phyloP scores from a whole-genome alignment of 495 filamentous ascomycete genomes.

The Hypoxylon perforatum region DNA sequence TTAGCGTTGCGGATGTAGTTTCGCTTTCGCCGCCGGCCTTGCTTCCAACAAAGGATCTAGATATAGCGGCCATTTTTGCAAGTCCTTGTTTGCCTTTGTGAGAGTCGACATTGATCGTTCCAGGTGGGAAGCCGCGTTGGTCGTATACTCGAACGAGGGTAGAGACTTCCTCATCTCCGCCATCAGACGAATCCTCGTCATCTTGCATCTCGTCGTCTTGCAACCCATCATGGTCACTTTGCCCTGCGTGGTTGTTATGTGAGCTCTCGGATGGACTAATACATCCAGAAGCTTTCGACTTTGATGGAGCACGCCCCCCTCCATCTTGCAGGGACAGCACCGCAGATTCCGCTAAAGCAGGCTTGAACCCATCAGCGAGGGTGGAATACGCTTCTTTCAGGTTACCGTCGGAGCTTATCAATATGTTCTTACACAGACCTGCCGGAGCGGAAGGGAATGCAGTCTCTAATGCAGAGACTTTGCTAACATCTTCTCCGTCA shows the following conservation, averaged over 20 bases:
- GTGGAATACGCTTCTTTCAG: slow-evolving; percentile 27
- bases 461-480: slow-evolving; percentile 46
- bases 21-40: slow-evolving; percentile 45
- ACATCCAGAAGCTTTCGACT: neutral
- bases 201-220: slow-evolving; percentile 7
- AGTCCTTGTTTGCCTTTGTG: slow-evolving; percentile 56
- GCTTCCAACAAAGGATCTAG: slow-evolving; percentile 31
- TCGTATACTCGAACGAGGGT: slow-evolving; percentile 56
- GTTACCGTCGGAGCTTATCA: slow-evolving; percentile 34
- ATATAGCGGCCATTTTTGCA: slow-evolving; percentile 50
- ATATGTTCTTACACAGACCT: slow-evolving; percentile 41
- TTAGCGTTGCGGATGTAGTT: slow-evolving; percentile 39
- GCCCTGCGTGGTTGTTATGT: slow-evolving; percentile 1
- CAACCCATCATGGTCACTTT: neutral
- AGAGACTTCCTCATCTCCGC: slow-evolving; percentile 45
- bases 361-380: slow-evolving; percentile 23
- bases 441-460: slow-evolving; percentile 49
- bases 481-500: slow-evolving; percentile 39
- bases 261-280: neutral
- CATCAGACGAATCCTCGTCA: slow-evolving; percentile 20
- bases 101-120: slow-evolving; percentile 59
- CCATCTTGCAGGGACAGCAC: slow-evolving; percentile 8
- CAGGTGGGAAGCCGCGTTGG: slow-evolving; percentile 60
- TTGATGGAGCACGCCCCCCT: neutral
- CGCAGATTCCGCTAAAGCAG: slow-evolving; percentile 18